A percentile compares a stretch with the other conserved stretches of the same genome.
phyloP scores from a whole-genome alignment of 2,329 filamentous ascomycete species.

The Colletotrichum sp. region DNA sequence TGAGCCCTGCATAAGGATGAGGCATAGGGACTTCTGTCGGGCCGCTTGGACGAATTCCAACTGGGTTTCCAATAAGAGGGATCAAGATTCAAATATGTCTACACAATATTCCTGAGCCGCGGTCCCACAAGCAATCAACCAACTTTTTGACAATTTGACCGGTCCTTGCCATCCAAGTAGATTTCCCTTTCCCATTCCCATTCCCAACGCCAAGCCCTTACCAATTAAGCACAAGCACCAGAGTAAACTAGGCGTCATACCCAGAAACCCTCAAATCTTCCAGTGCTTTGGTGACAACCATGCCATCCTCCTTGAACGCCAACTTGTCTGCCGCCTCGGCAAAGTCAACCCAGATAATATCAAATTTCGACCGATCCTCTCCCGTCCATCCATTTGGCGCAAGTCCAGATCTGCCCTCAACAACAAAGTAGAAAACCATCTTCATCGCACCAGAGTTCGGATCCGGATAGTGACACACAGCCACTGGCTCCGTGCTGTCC shows the following conservation, averaged over 20 bases:
- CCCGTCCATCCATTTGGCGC: not conserved
- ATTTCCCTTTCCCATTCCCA: not conserved
- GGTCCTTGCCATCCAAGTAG: not conserved
- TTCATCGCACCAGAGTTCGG: conserved; percentile 37
- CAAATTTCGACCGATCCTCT: conserved; percentile 28
- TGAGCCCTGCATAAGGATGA: not conserved
- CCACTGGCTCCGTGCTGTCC: not conserved
- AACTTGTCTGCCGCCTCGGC: conserved; percentile 24
- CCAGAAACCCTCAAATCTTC: conserved; percentile 28
- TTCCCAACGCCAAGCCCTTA: not conserved
- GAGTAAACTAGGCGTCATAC: conserved; percentile 24
- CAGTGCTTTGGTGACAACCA: conserved; percentile 30
- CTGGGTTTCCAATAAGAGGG: not conserved
- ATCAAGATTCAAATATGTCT: not conserved
- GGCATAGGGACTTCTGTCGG: not conserved
- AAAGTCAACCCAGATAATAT: conserved; percentile 30
- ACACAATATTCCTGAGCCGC: not conserved
- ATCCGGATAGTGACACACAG: not conserved
- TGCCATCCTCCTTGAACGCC: conserved; percentile 25
- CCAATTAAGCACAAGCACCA: not conserved
- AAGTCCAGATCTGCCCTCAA: conserved; percentile 31
- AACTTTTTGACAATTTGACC: not conserved
- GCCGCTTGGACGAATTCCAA: not conserved
- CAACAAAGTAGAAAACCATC: conserved; percentile 44
- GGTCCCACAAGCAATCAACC: not conserved